phyloP scores from a whole-genome alignment of 2,329 filamentous ascomycete species.

The Purpureocillium lavendulum region DNA sequence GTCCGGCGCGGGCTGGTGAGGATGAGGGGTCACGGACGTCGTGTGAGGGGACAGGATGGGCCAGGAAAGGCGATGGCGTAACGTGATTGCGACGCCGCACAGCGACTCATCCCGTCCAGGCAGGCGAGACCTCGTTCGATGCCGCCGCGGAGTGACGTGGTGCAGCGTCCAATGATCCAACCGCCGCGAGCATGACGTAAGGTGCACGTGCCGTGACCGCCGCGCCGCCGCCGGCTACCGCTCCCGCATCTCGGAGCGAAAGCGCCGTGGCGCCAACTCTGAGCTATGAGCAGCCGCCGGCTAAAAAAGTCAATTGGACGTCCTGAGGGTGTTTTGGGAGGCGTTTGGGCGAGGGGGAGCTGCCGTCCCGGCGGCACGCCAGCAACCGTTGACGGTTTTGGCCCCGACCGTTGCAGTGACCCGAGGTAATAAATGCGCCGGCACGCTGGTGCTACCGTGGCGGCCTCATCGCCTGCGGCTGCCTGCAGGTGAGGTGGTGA shows the following conservation, averaged over 20 bases:
- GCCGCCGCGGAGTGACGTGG: neutral
- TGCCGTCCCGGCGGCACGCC: constrained; percentile 10
- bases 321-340: too few relatives aligned
- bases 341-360: too few relatives aligned
- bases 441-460: too few relatives aligned
- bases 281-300: neutral
- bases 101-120: neutral
- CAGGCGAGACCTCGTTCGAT: neutral
- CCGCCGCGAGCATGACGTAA: neutral
- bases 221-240: too few relatives aligned
- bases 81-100: constrained; percentile 7
- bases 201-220: neutral
- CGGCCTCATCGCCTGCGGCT: too few relatives aligned
- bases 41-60: neutral
- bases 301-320: neutral
- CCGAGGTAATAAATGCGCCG: too few relatives aligned
- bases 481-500: too few relatives aligned
- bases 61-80: constrained; percentile 3
- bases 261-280: neutral
- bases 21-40: neutral
- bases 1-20: too few relatives aligned
- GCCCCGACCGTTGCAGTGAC: too few relatives aligned
- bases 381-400: constrained; percentile 6
- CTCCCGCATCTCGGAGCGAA: neutral
- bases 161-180: neutral